Base-by-base conservation (phyloP, 1,284 basidiomycete species). In the Cutaneotrichosporon dermatis region DNA sequence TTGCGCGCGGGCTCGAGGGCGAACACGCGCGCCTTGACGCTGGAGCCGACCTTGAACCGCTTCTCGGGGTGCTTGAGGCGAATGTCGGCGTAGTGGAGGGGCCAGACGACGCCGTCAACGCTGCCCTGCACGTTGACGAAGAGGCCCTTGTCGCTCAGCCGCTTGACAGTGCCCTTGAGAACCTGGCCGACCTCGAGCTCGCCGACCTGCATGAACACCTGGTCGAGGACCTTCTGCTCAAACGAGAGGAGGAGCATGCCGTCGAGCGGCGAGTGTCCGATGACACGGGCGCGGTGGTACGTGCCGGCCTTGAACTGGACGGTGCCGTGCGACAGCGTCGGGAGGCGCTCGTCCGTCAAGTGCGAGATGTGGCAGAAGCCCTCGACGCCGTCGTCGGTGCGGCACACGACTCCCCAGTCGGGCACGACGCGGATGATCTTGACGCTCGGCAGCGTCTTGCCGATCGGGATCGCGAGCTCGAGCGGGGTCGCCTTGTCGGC, bases 311-410 rank as follows among this genome's bases (percentile, higher is more conserved):
- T 89, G 88, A 88, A 96, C 46, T 86, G 83, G 15, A 90, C 89
- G 6, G 87, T 86, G 13, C 84, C 80, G 10, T 80, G 66, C 3
- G 88, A 86, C 9, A 98, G 80, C 7, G 86, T 83, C 10, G 89
- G 85, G 34, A 94, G 81, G 71, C 94, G 92, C 55, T 94, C 91
- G 74, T 99, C 94, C 13, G 92, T 89, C 34, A 90, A 83, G 75
- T 94, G 91, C 10, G 95, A 97, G 69, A 98, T 97, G 91, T 96
- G 93, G 45, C 90, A 84, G 73, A 93, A 94, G 8, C 90, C 93
- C 63, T 86, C 82, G 11, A 88, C 71, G 1, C 82, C 84, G 7
- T 86, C 80, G 54, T 82, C 80, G 15, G 90, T 81, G 62, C 86
- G 83, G 51, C 88, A 84, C 44, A 88, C 80, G 1, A 94, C 74